Evolutionary conservation across 2,329 filamentous ascomycete species (phyloP), one percentile per base, ranked within the genome.

Genomic region (Pestalotiopsis sp.): DNA sequence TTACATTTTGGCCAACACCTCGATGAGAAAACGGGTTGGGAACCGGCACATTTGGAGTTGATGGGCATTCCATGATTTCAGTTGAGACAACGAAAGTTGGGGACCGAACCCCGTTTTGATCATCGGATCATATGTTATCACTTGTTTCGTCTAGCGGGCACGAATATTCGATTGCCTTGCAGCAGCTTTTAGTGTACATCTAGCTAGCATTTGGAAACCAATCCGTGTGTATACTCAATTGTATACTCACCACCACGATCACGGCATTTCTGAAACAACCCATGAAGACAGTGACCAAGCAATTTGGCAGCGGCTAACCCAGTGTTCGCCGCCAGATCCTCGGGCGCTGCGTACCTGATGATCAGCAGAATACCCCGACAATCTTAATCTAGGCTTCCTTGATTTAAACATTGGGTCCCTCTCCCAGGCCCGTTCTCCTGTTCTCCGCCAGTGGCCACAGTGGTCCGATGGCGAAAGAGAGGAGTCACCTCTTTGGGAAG

Each of bases 151-250:
- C 25, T 14, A 13, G 12, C 13, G 23, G 13, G 25, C 59, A 40
- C 17, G 31, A 40, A 62, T 62, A 62, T 17, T 36, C 59, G 41
- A 36, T 62, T 62, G 59, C 59, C 5, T 36, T 59, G 23, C 11
- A 59, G 25, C 31, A 38, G 59, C 59, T 62, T 6, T 40, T 62
- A 62, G 36, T 62, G 25, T 40, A 62, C 20, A 62, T 59, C 27
- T 36, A 59, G 57, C 57, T 36, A 59, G 23, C 27, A 7, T 27
- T 13, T 12, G 57, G 12, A 6, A 59, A 17, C 45, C 9, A 52
- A 36, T 31, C 7, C 57, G 25, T n/a, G 20, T 9, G 23, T 36
- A 13, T 17, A 59, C 23, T 52, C 27, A 36, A 62, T 4, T 40
- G 25, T 62, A 38, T 36, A 38, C 31, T 36, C 25, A 62, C 59